Base-by-base conservation (phyloP, 352 stramenopile genomes). In the Phytophthora hibernalis region DNA sequence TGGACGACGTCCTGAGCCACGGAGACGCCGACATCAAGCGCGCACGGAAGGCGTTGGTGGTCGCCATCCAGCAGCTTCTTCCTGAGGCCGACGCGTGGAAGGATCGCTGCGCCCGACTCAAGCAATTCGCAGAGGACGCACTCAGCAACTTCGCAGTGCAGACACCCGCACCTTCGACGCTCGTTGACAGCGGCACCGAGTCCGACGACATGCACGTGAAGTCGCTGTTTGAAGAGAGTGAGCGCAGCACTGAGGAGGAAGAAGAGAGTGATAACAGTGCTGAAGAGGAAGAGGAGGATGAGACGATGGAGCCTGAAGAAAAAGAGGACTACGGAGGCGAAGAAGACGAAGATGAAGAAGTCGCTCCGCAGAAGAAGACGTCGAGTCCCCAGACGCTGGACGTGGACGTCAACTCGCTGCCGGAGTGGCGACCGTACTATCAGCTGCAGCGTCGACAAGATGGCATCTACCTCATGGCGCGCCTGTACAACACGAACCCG, bases 1-100 rank as follows among this genome's bases (percentile, higher is more conserved):
- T 91, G 51, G 83, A 91, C 70, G 68, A 82, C 22, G 77, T 91
- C n/a, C 37, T 89, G 48, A 91, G 83, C 68, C 65, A 81, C 56
- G 83, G 83, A 26, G 73, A 90, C 61, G 45, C 30, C 10, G 64
- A 77, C 12, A 70, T 91, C 64, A 86, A 87, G 66, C 65, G 55
- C 12, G 47, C 72, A 13, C 79, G 83, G 20, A 91, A 91, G 72
- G 68, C 77, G 12, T 40, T 86, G 10, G 83, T 91, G 12, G 42
- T 85, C 26, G 45, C 54, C 21, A 77, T 87, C 31, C 83, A 92
- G 68, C 33, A 77, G 43, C 68, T 83, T 11, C 65, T 92, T 13
- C 43, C 58, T 8, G 51, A 61, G 12, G 83, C 83, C 3, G 83
- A 89, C 60, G 66, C 50, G 7, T 65, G 80, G 28, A 90, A 87